Base-by-base conservation (phyloP, 139 green algal species). In the Astrephomene gubernaculifera region DNA sequence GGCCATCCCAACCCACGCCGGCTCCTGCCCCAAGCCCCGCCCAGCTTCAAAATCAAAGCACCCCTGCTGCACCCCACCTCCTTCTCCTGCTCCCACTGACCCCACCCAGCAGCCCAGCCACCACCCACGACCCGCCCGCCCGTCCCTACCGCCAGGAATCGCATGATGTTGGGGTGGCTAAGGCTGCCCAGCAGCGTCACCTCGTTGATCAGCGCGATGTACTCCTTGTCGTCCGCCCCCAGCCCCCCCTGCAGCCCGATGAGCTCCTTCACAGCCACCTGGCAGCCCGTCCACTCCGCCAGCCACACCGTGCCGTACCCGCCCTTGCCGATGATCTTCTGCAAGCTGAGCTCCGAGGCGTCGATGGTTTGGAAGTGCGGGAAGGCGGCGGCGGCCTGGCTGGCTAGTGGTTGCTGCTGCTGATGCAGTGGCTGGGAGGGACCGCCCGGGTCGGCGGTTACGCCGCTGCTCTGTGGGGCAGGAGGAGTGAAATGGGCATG, bases 221-320 rank as follows among this genome's bases (percentile, higher is more conserved):
- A 76, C 43, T 87, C 71, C 52, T 63, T 71, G 14, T 72, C 53
- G 10, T 31, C 39, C 14, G 71, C 74, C 2, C 49, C 36, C 8
- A 1, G 3, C 4, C 27, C 33, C 2, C 74, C 87, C 3, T 60
- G 60, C 27, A 94, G 85, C 17, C 67, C 79, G 3, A 86, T 31
- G 43, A 94, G 89, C 88, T 93, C 83, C 88, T 94, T 94, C 17
- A 89, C 91, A n/a, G 91, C 91, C 53, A 94, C 91, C 65, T 91
- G 79, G 8, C 57, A 88, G 4, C 88, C 89, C 22, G 81, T 89
- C 91, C 91, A 94, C 60, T 94, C 91, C 4, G 89, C 91, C 71
- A 94, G 83, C 83, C 81, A 92, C 53, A 94, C 91, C 84, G 90
- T 87, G 45, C 91, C 91, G 73, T 94, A 93, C 19, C 89, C 91